Base-by-base conservation (phyloP, 2,329 filamentous ascomycete species). In the Lasiodiplodia sp. region DNA sequence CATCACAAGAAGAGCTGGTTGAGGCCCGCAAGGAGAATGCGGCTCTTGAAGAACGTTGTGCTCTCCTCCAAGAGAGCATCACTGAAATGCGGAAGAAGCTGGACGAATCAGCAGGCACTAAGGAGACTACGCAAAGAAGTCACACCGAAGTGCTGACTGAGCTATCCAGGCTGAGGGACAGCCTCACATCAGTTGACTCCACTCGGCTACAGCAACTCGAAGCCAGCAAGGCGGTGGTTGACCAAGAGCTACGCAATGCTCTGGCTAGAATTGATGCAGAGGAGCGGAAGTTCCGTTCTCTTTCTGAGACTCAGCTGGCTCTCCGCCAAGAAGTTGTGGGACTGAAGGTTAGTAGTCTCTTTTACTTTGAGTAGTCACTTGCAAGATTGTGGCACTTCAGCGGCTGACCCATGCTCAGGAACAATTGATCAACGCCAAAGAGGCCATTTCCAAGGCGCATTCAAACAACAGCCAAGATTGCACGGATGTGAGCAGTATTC, bases 41-140 rank as follows among this genome's bases (percentile, higher is more conserved):
- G 7, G 52, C 38, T 21, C 51, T 67, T n/a, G 68, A 69, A 16
- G 67, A 70, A 28, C 69, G 64, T 2, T 49, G 44, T 16, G 11
- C 25, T 2, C 18, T 37, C n/a, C 58, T 69, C 16, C 49, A 52
- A 25, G 44, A 37, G 7, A 55, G n/a, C 23, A 56, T 60, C 7
- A 21, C 44, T 11, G 11, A 53, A 11, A n/a, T 70, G 11, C 25
- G 67, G 23, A 31, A 34, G n/a, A 64, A 65, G 57, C 34, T 69
- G 8, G 28, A 56, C 10, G 23, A 12, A 2, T 28, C 63, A n/a
- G 7, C 14, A 21, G 6, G 34, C 28, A 18, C 37, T 11, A 21
- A 66, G 18, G 10, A 16, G 4, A 10, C n/a, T 21, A 16, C 31
- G 2, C 63, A 28, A 6, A n/a, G 40, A 14, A 56, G 2, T 3